phyloP scores from a whole-genome alignment of 495 filamentous ascomycete species.

The Hyaloscypha variabilis region DNA sequence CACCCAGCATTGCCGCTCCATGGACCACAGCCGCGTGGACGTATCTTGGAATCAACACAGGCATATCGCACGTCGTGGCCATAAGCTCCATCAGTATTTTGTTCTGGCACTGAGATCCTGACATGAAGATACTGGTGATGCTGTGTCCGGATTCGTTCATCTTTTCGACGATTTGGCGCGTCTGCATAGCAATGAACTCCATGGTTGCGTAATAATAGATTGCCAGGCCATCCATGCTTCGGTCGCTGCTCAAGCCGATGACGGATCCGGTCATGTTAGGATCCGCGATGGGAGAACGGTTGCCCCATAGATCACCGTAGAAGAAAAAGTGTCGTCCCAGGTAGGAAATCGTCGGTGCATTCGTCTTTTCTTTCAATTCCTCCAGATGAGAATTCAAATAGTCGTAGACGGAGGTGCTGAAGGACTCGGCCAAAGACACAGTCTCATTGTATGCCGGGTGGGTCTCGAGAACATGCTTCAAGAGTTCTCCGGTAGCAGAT shows the following conservation, averaged over 20 bases:
- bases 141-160: constrained; percentile 87
- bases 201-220: constrained; percentile 91
- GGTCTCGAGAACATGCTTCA: constrained; percentile 92
- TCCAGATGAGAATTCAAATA: constrained; percentile 89
- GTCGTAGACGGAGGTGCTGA: constrained; percentile 86
- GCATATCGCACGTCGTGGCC: constrained; percentile 86
- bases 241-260: constrained; percentile 83
- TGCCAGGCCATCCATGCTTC: constrained; percentile 80
- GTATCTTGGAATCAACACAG: constrained; percentile 88
- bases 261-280: constrained; percentile 87
- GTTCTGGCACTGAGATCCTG: constrained; percentile 95
- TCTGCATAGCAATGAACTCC: constrained; percentile 97
- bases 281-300: constrained; percentile 91
- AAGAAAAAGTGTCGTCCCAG: constrained; percentile 94
- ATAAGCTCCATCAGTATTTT: constrained; percentile 87
- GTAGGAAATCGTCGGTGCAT: constrained; percentile 78
- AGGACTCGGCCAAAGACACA: constrained; percentile 70
- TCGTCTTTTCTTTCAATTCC: constrained; percentile 64
- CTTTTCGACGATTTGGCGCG: constrained; percentile 88
- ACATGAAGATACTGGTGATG: constrained; percentile 96
- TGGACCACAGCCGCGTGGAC: constrained; percentile 96
- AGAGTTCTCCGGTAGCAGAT: constrained; percentile 89
- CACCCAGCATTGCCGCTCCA: constrained; percentile 95
- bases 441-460: constrained; percentile 86
- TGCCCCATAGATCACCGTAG: constrained; percentile 98